Conservation (phyloP, 1,284 basidiomycete species). For the Sanghuangporus sanghuang region DNA sequence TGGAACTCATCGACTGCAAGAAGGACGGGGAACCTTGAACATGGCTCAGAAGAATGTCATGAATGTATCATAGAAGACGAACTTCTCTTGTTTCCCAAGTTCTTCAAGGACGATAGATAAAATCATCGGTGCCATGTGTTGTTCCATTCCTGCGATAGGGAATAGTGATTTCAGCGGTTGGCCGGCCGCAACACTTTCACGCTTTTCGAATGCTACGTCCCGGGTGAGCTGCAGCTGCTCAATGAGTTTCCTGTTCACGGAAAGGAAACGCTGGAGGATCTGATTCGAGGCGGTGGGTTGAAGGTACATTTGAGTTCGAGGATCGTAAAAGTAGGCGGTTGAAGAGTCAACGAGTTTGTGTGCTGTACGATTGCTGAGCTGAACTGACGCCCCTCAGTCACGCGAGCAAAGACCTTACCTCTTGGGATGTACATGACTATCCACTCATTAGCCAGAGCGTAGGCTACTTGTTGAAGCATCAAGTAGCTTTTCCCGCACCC, state of each 20-base stretch:
- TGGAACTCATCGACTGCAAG: constrained; percentile 88
- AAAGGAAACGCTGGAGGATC: constrained; percentile 52
- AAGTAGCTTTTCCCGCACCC: constrained; percentile 86
- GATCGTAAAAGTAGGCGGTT: constrained; percentile 70
- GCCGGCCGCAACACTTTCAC: constrained; percentile 41
- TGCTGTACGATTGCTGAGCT: constrained; percentile 34
- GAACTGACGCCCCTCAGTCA: background rate
- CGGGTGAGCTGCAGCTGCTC: constrained; percentile 34
- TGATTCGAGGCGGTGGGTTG: constrained; percentile 67
- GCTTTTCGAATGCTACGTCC: constrained; percentile 42
- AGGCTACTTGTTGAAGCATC: constrained; percentile 76
- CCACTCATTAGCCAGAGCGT: constrained; percentile 70
- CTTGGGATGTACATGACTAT: constrained; percentile 87
- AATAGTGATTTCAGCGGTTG: constrained; percentile 56
- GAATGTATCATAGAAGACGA: constrained; percentile 19
- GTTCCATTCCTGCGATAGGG: constrained; percentile 51
- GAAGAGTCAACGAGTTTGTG: constrained; percentile 77
- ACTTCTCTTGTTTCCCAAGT: constrained; percentile 67
- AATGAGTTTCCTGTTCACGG: constrained; percentile 46
- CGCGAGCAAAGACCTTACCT: constrained; percentile 37
- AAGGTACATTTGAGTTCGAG: constrained; percentile 71
- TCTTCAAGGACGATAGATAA: constrained; percentile 62
- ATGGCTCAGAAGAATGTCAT: constrained; percentile 2
- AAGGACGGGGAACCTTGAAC: constrained; percentile 61
- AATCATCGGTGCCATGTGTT: constrained; percentile 53